Conservation (phyloP, 371 early-diverging fungal species). For the Mortierella sp. region DNA sequence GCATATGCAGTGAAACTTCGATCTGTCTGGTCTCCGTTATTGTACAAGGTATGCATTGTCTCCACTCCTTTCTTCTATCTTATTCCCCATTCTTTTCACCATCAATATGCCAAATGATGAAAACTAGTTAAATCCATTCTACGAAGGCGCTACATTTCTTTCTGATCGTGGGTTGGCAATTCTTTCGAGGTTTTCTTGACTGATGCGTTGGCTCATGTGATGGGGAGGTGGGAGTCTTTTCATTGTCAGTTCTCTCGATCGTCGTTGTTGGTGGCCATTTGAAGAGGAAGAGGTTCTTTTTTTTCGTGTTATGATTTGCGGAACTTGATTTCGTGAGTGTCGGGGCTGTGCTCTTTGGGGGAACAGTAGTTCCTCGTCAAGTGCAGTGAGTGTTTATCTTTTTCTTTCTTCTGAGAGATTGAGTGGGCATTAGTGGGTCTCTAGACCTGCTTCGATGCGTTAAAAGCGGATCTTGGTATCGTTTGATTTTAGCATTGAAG, state of each 20-base stretch:
- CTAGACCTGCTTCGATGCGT: slow-evolving; percentile 37
- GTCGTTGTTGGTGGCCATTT: slow-evolving; percentile 7
- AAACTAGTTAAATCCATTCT: slow-evolving; percentile 60
- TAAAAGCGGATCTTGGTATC: slow-evolving; percentile 25
- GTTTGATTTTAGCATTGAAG: slow-evolving; percentile 4
- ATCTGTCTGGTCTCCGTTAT: not conserved
- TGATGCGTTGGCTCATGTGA: slow-evolving; percentile 50
- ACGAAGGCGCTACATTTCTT: slow-evolving; percentile 56
- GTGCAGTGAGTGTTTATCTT: slow-evolving; percentile 29
- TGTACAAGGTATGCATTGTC: slow-evolving; percentile 31
- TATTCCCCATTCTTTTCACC: too few relatives aligned
- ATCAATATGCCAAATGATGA: slow-evolving; percentile 52
- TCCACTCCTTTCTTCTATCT: not conserved
- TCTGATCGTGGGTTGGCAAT: slow-evolving; percentile 38
- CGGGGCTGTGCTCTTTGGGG: slow-evolving; percentile 53
- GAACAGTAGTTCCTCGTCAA: slow-evolving; percentile 57
- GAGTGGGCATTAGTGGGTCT: slow-evolving; percentile 29
- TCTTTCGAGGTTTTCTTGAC: slow-evolving; percentile 59
- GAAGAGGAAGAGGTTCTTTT: not conserved
- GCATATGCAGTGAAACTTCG: not conserved
- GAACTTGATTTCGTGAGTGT: slow-evolving; percentile 23
- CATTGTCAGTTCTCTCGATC: slow-evolving; percentile 10
- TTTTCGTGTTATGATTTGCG: slow-evolving; percentile 6
- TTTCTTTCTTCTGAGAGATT: not conserved
- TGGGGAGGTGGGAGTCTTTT: slow-evolving; percentile 55